phyloP scores from a whole-genome alignment of 768 basidiomycete genomes.

The Phylloporus scabripes region DNA sequence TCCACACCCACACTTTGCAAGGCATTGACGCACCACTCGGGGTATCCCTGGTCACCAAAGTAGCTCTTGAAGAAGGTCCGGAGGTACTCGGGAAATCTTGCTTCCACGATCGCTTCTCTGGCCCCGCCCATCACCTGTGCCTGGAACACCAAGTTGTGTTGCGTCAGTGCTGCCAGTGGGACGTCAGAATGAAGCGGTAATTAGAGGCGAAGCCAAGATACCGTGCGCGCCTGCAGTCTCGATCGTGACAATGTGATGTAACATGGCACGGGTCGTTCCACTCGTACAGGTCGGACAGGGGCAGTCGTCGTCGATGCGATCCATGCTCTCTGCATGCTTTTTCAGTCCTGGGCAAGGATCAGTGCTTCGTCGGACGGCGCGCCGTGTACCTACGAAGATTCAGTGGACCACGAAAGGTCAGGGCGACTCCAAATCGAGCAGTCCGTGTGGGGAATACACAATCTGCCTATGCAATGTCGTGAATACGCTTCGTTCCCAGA shows the following conservation, averaged over 20 bases:
- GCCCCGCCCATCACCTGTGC: slow-evolving; percentile 84
- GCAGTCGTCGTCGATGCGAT: slow-evolving; percentile 68
- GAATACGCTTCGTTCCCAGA: background rate
- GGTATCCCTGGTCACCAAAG: slow-evolving; percentile 74
- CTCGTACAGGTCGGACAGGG: slow-evolving; percentile 81
- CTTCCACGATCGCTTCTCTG: slow-evolving; percentile 72
- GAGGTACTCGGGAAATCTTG: slow-evolving; percentile 74
- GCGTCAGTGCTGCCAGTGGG: slow-evolving; percentile 55
- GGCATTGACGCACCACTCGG: slow-evolving; percentile 86
- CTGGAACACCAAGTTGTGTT: slow-evolving; percentile 83
- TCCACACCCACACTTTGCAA: slow-evolving; percentile 80
- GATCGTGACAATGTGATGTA: slow-evolving; percentile 70
- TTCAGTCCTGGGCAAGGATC: slow-evolving; percentile 37
- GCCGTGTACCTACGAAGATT: slow-evolving; percentile 56
- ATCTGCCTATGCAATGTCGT: slow-evolving; percentile 56
- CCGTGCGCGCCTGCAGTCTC: slow-evolving; percentile 88
- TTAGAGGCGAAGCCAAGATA: slow-evolving; percentile 28
- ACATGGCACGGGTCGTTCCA: slow-evolving; percentile 63
- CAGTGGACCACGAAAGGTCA: slow-evolving; percentile 76
- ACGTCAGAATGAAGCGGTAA: slow-evolving; percentile 15
- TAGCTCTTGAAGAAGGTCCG: slow-evolving; percentile 71
- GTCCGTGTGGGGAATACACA: slow-evolving; percentile 93
- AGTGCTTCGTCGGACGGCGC: background rate
- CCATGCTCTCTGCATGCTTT: slow-evolving; percentile 65
- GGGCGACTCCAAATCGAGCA: slow-evolving; percentile 84